These are phyloP conservation scores for Mortierella sp. DNA, from an alignment of 371 early-diverging fungal genomes.

Conservation along the genomic window DNA sequence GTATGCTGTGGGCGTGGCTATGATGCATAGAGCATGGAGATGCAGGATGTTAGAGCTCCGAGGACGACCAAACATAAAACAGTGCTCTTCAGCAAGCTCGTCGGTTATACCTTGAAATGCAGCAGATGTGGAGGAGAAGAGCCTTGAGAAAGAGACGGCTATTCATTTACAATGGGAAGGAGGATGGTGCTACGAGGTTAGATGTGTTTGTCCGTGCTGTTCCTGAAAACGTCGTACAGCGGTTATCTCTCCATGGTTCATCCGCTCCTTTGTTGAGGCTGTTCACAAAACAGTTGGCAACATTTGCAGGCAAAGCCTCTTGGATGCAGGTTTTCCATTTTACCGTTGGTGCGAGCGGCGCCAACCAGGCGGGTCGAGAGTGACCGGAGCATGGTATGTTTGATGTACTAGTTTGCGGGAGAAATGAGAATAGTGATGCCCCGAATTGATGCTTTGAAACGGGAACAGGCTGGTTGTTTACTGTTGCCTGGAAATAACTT, in stretches of 20 bases:
- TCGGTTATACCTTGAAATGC: slow-evolving; percentile 34
- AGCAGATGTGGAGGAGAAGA: slow-evolving; percentile 25
- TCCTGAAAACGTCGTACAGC: no score
- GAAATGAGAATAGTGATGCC: neutral
- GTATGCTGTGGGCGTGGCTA: slow-evolving; percentile 20
- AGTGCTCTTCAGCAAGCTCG: neutral
- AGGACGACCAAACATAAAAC: neutral
- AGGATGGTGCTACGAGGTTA: neutral
- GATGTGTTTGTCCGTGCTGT: neutral
- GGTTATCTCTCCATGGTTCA: neutral
- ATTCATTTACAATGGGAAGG: neutral
- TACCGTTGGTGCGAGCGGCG: slow-evolving; percentile 14
- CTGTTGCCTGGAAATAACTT: neutral
- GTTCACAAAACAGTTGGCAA: neutral
- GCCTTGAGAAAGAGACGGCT: slow-evolving; percentile 25
- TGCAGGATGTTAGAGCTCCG: neutral
- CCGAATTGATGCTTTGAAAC: neutral
- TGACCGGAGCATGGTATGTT: slow-evolving; percentile 36
- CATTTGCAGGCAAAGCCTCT: neutral
- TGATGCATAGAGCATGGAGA: neutral
- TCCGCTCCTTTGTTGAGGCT: neutral
- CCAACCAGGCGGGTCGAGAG: slow-evolving; percentile 34
- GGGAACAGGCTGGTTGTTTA: neutral
- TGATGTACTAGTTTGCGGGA: neutral
- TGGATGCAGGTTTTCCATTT: neutral